Base-by-base conservation (phyloP, 106 monocot species). In the Dioscorea zingiberensis region DNA sequence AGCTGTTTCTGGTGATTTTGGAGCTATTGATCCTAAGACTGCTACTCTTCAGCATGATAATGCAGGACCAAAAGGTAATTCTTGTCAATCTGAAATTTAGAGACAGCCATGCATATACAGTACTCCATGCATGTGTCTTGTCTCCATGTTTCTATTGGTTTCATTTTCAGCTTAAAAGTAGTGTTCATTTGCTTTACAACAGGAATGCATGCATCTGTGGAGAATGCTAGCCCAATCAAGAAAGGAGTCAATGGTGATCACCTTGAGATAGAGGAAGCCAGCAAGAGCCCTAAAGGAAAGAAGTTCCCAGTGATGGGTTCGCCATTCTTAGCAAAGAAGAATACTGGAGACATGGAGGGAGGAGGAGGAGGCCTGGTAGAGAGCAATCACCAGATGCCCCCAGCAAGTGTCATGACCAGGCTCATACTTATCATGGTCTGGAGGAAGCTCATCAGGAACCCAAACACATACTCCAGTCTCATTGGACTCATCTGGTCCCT, bases 381-480 rank as follows among this genome's bases (percentile, higher is more conserved):
- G 73, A 54, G 54, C n/a, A 28, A 24, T 44, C 73, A 80, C 55
- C 74, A 55, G 72, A 90, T 86, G 85, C 90, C 85, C 5, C 90
- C 90, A 15, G 63, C 90, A 0, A 83, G 85, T 49, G 86, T 90
- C 25, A 90, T 90, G 85, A 86, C 86, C 1, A 72, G 86, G 48
- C 83, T 90, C 25, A 90, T 90, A 18, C 60, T 86, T 21, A 86
- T 90, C 71, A 90, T 90, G 90, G 85, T 90, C 23, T 90, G 86
- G 90, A 80, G 90, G 49, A 90, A 90, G 74, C 80, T 90, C 62
- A 90, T 90, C 63, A 66, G 90, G 29, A 90, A 90, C 66, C 90
- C 90, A 21, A 90, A 90, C 46, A 90, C 90, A 3, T 90, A 90
- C 69, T 86, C 90, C 29, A 90, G 90, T 66, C 71, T 90, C 21